Evolutionary conservation across 2,329 filamentous ascomycete genomes (phyloP).

Genomic region (Mariannaea sp.): DNA sequence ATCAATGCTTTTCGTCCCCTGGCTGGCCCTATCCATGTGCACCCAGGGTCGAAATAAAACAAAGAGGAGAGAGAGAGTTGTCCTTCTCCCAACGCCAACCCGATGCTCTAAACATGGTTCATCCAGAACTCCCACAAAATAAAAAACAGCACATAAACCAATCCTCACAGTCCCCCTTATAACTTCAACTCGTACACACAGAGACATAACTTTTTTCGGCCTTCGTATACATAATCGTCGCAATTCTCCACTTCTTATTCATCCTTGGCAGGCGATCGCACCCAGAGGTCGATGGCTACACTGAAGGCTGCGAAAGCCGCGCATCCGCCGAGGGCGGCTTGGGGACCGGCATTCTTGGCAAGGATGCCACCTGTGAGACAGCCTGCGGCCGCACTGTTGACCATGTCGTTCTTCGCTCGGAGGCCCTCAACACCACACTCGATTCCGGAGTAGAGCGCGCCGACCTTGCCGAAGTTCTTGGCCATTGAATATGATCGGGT

Average conservation of each 20-base stretch:
- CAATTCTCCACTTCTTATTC: conserved; percentile 49
- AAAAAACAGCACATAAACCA: conserved; percentile 21
- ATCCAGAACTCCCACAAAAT: conserved; percentile 37
- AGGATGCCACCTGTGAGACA: conserved; percentile 91
- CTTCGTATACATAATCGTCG: not conserved
- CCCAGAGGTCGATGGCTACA: conserved; percentile 88
- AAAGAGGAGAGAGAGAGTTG: conserved; percentile 39
- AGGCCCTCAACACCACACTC: conserved; percentile 95
- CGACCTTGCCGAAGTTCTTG: conserved; percentile 94
- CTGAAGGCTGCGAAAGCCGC: conserved; percentile 93
- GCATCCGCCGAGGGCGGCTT: conserved; percentile 86
- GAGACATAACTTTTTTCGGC: conserved; percentile 13
- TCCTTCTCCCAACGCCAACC: conserved; percentile 42
- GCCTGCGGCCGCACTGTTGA: conserved; percentile 84
- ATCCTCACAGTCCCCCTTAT: too few species aligned
- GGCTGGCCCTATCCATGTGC: too few species aligned
- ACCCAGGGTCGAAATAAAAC: conserved; percentile 26
- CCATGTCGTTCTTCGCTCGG: conserved; percentile 90
- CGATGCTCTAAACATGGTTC: conserved; percentile 39
- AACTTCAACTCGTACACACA: conserved; percentile 30
- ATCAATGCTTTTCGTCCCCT: too few species aligned
- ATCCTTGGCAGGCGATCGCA: conserved; percentile 77
- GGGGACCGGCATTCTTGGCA: conserved; percentile 84
- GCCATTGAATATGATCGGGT: conserved; percentile 78
- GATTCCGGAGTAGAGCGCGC: conserved; percentile 86